phyloP scores from a whole-genome alignment of 129 eudicot genomes.

The Artemisia annua region DNA sequence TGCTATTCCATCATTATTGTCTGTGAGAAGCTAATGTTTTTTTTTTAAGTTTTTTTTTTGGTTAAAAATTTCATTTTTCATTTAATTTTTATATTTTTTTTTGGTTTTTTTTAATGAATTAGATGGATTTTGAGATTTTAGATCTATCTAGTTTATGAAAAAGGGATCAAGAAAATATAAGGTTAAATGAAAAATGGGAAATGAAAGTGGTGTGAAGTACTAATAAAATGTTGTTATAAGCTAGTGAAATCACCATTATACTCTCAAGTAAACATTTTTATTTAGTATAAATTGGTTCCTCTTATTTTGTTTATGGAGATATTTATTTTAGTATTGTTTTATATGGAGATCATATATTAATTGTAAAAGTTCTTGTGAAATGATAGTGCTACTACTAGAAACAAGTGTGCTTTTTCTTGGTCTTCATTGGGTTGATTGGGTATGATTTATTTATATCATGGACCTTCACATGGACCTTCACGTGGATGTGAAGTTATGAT shows the following conservation, averaged over 20 bases:
- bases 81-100: constrained; percentile 1
- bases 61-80: constrained; percentile 3
- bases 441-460: not conserved
- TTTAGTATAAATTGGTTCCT: constrained; percentile 18
- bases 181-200: constrained; percentile 5
- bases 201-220: constrained; percentile 25
- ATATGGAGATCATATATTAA: too few species aligned
- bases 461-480: not conserved
- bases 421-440: not conserved
- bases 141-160: constrained; percentile 21
- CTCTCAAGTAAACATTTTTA: constrained; percentile 17
- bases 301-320: constrained; percentile 13
- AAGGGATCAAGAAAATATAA: constrained; percentile 17
- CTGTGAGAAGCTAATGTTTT: constrained; percentile 55
- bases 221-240: not conserved
- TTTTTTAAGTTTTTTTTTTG: not conserved
- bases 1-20: constrained; percentile 79
- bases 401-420: not conserved
- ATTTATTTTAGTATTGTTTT: constrained; percentile 10
- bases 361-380: too few species aligned
- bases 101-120: constrained; percentile 1
- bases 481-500: not conserved
- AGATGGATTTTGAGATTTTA: not conserved
- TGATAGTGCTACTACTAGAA: too few species aligned
- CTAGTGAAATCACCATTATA: constrained; percentile 25